Conservation (phyloP, 2,329 filamentous ascomycete species). For the Aspergillus puulaauensis region DNA sequence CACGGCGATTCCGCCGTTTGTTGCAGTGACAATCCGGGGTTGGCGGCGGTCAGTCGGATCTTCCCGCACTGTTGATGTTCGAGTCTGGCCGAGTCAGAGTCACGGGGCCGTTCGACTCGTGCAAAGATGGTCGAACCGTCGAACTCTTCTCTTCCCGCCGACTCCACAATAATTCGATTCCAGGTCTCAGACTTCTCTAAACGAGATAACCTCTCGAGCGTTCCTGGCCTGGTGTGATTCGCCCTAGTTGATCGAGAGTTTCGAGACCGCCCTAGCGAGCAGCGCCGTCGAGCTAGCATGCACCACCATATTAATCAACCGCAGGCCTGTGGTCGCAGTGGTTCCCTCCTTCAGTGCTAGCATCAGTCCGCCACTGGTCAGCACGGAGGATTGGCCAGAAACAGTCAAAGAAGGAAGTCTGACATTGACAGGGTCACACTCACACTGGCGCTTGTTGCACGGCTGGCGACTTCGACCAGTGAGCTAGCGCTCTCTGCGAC, state of each 20-base stretch:
- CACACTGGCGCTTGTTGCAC: background rate
- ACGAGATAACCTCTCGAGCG: background rate
- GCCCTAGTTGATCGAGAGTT: background rate
- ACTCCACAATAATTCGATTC: background rate
- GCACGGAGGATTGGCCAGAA: conserved; percentile 13
- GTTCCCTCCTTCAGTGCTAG: conserved; percentile 2
- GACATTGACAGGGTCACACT: conserved; percentile 5
- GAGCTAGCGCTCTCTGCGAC: background rate
- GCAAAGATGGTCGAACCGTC: background rate
- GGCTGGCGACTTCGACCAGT: conserved; percentile 9
- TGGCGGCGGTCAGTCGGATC: background rate
- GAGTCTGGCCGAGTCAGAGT: background rate
- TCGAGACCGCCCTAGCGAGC: background rate
- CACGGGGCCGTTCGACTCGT: background rate
- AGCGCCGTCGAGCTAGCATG: background rate
- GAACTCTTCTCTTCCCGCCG: background rate
- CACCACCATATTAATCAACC: background rate
- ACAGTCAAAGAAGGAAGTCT: background rate
- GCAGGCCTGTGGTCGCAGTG: background rate
- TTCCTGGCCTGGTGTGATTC: conserved; percentile 6
- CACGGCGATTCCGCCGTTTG: background rate
- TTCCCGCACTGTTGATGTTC: background rate
- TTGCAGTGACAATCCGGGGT: background rate
- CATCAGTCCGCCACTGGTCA: background rate
- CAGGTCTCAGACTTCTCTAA: background rate